Percentiles rank a stretch among this genome's conserved stretches.
Conservation (phyloP, 2,329 filamentous ascomycete species). For the Metarhizium anisopliae region DNA sequence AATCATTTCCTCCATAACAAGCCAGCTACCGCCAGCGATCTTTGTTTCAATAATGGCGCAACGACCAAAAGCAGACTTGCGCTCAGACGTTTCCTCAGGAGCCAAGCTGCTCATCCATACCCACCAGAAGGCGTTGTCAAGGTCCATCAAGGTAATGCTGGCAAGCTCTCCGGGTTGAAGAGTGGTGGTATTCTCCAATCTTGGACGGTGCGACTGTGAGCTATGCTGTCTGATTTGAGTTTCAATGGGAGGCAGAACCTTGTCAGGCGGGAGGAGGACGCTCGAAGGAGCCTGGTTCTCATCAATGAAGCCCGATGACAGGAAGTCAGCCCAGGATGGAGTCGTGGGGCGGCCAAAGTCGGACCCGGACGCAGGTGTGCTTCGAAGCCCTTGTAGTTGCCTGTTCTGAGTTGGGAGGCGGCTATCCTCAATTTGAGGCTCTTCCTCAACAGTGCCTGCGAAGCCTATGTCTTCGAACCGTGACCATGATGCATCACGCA, state of each 20-base stretch:
- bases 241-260: constrained; percentile 79
- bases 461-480: constrained; percentile 95
- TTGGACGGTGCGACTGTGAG: constrained; percentile 73
- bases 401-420: constrained; percentile 41
- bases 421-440: constrained; percentile 43
- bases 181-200: constrained; percentile 53
- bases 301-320: constrained; percentile 87
- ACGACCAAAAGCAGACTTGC: constrained; percentile 89
- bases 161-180: constrained; percentile 90
- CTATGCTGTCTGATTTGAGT: constrained; percentile 65
- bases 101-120: constrained; percentile 98
- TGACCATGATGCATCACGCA: constrained; percentile 88
- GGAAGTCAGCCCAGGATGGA: constrained; percentile 95
- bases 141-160: constrained; percentile 74
- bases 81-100: constrained; percentile 72
- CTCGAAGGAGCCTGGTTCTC: constrained; percentile 56
- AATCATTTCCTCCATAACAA: constrained; percentile 93
- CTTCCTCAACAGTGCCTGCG: constrained; percentile 62
- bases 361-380: constrained; percentile 58
- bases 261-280: constrained; percentile 80
- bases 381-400: constrained; percentile 43
- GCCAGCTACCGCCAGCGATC: constrained; percentile 75
- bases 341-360: constrained; percentile 78
- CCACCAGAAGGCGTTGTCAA: constrained; percentile 99
- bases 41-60: constrained; percentile 87